Percentiles rank a stretch among this genome's conserved stretches.
These are phyloP conservation scores for Osmanthus fragrans DNA, from an alignment of 257 asterid species.

Conservation along the genomic window DNA sequence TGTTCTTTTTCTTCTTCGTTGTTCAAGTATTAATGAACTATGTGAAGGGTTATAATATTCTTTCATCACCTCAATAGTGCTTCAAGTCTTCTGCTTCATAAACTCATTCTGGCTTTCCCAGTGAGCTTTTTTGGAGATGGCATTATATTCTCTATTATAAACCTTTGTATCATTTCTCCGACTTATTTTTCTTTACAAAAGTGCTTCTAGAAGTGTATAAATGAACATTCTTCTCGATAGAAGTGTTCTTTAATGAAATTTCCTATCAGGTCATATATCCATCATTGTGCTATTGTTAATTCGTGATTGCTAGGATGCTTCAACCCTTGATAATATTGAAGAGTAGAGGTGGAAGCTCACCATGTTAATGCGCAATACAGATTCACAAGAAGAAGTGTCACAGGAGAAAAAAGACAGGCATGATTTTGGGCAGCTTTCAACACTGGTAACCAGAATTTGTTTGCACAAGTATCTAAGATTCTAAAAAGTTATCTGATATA, in stretches of 20 bases:
- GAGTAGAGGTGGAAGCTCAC: conserved; percentile 87
- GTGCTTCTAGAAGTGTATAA: no score
- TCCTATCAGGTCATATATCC: conserved; percentile 2
- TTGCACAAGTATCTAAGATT: conserved; percentile 55
- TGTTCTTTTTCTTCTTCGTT: background rate
- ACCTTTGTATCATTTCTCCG: no score
- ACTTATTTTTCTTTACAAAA: no score
- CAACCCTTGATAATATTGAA: conserved; percentile 76
- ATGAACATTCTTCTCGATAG: conserved; percentile 14
- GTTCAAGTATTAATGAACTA: no score
- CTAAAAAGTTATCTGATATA: no score
- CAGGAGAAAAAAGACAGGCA: conserved; percentile 84
- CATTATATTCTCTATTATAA: no score
- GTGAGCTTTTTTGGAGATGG: no score
- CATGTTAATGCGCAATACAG: conserved; percentile 56
- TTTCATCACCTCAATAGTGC: no score
- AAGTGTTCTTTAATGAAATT: background rate
- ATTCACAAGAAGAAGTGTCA: conserved; percentile 68
- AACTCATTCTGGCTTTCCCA: no score
- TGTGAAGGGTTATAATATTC: no score
- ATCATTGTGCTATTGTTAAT: conserved; percentile 20
- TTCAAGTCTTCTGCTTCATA: no score
- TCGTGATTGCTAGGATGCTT: conserved; percentile 52
- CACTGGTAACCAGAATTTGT: conserved; percentile 75
- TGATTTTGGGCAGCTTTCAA: conserved; percentile 81